A percentile compares a stretch with the other conserved stretches of the same genome.
Conservation (phyloP, 768 basidiomycete species). For the Podaxis pistillaris region DNA sequence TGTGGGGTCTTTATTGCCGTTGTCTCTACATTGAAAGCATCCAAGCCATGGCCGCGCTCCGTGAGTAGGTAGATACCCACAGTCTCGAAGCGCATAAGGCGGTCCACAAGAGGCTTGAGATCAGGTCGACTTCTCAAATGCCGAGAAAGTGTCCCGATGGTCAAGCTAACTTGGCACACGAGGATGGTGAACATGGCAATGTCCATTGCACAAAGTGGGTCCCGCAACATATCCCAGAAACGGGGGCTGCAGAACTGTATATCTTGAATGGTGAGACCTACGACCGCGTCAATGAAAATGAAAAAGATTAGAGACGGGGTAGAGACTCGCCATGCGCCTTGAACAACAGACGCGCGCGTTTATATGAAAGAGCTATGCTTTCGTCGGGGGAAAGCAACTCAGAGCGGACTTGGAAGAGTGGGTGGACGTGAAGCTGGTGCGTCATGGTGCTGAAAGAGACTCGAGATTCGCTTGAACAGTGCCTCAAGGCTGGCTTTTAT, state of each 20-base stretch:
- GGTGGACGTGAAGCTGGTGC: conserved; percentile 39
- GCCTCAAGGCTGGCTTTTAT: background rate
- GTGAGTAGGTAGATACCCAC: conserved; percentile 53
- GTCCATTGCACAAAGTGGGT: conserved; percentile 50
- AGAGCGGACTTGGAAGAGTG: conserved; percentile 42
- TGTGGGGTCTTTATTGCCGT: conserved; percentile 49
- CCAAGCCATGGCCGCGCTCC: conserved; percentile 60
- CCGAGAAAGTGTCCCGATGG: conserved; percentile 53
- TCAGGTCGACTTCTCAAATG: conserved; percentile 49
- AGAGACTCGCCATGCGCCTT: conserved; percentile 44
- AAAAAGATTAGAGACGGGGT: background rate
- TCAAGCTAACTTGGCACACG: conserved; percentile 49
- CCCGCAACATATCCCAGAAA: conserved; percentile 54
- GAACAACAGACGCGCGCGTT: conserved; percentile 47
- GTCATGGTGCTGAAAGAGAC: conserved; percentile 25
- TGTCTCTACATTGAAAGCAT: conserved; percentile 60
- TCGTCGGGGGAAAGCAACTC: conserved; percentile 47
- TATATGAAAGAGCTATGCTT: conserved; percentile 47
- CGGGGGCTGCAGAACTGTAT: conserved; percentile 45
- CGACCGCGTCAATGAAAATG: conserved; percentile 12
- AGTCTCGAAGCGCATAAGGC: conserved; percentile 51
- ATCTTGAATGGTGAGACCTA: conserved; percentile 44
- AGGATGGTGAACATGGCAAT: conserved; percentile 54
- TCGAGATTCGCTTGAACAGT: background rate
- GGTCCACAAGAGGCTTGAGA: conserved; percentile 44